These are phyloP conservation scores for Neoboletus magnificus DNA, from an alignment of 768 basidiomycete species.

Conservation along the genomic window DNA sequence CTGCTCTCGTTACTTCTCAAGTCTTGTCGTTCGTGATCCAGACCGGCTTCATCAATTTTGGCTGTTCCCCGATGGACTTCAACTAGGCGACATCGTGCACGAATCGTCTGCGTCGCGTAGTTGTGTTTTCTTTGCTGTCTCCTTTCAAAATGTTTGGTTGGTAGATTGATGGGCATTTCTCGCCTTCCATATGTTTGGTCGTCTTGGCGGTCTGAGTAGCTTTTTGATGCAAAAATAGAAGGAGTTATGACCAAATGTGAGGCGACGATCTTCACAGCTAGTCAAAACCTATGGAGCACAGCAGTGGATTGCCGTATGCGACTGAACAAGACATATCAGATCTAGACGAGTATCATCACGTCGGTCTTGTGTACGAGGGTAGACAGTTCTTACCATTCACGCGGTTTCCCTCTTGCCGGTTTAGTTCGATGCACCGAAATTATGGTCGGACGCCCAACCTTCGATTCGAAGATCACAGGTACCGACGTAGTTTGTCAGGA, in stretches of 20 bases:
- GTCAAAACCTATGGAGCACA: neutral
- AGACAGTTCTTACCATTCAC: too few relatives aligned
- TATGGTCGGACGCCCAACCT: too few relatives aligned
- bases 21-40: neutral
- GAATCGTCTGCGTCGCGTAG: neutral
- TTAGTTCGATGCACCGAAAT: too few relatives aligned
- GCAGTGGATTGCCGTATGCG: neutral
- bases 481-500: too few relatives aligned
- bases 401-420: too few relatives aligned
- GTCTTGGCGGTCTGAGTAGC: neutral
- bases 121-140: neutral
- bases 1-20: neutral
- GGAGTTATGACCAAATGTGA: neutral
- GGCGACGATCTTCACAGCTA: neutral
- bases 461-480: too few relatives aligned
- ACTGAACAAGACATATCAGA: neutral
- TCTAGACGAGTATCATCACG: neutral
- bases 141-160: slow-evolving; percentile 4
- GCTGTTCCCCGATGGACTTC: slow-evolving; percentile 24
- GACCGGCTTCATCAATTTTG: slow-evolving; percentile 19
- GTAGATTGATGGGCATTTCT: neutral
- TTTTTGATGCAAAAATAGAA: neutral
- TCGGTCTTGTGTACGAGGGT: too few relatives aligned
- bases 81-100: slow-evolving; percentile 14
- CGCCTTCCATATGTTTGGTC: neutral